phyloP scores from a whole-genome alignment of 495 filamentous ascomycete genomes.

The Monascus purpureus region DNA sequence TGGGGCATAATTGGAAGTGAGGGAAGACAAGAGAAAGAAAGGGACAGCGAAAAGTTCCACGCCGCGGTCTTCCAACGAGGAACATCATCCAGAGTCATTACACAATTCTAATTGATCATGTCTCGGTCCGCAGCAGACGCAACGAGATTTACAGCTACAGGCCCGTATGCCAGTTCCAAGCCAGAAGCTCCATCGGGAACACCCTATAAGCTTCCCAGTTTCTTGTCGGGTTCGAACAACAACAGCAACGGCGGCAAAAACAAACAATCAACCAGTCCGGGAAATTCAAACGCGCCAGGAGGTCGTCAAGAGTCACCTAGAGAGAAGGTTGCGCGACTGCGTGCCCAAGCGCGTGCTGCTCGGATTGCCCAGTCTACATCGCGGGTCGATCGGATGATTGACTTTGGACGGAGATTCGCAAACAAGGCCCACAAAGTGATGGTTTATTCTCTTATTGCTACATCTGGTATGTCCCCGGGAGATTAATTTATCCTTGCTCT shows the following conservation, averaged over 20 bases:
- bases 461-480: slow-evolving; percentile 51
- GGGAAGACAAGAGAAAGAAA: too few species aligned
- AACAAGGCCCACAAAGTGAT: slow-evolving; percentile 73
- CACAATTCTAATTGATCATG: too few species aligned
- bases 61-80: too few species aligned
- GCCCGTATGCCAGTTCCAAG: slow-evolving; percentile 72
- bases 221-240: slow-evolving; percentile 13
- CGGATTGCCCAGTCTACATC: slow-evolving; percentile 47
- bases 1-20: too few species aligned
- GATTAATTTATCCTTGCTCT: too few species aligned
- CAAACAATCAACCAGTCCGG: slow-evolving; percentile 6
- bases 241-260: slow-evolving; percentile 9
- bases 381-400: slow-evolving; percentile 54
- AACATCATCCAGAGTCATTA: too few species aligned
- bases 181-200: slow-evolving; percentile 20
- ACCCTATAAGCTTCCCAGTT: slow-evolving; percentile 24
- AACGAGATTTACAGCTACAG: slow-evolving; percentile 88
- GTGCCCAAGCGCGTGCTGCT: slow-evolving; percentile 62
- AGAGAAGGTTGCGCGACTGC: slow-evolving; percentile 75
- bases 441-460: slow-evolving; percentile 58
- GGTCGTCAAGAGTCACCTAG: slow-evolving; percentile 59
- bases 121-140: slow-evolving; percentile 84
- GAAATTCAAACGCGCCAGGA: slow-evolving; percentile 18
- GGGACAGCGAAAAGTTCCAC: too few species aligned
- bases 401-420: slow-evolving; percentile 55